A percentile compares a stretch with the other conserved stretches of the same genome.
These are phyloP conservation scores for Umbelopsis sp. DNA, from an alignment of 371 early-diverging fungal genomes.

Conservation along the genomic window DNA sequence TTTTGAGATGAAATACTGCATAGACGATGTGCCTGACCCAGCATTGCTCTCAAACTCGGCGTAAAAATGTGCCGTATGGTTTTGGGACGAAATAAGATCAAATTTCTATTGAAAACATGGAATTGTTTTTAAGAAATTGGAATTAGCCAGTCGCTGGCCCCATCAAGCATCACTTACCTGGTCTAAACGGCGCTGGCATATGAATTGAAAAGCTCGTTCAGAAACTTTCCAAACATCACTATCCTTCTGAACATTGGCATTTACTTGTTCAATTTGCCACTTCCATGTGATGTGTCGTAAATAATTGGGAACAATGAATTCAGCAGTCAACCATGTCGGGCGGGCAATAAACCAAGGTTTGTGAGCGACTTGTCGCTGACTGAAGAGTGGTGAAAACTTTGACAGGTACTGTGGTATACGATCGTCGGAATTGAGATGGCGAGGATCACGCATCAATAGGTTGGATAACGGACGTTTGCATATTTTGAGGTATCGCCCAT, in stretches of 20 bases:
- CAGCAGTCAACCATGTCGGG: slow-evolving; percentile 35
- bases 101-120: slow-evolving; percentile 40
- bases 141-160: background rate
- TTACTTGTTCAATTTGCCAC: slow-evolving; percentile 62
- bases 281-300: slow-evolving; percentile 62
- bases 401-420: slow-evolving; percentile 10
- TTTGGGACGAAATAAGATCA: slow-evolving; percentile 53
- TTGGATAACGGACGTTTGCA: slow-evolving; percentile 43
- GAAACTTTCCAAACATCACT: slow-evolving; percentile 48
- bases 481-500: background rate
- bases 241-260: slow-evolving; percentile 39
- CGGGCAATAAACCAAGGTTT: slow-evolving; percentile 31
- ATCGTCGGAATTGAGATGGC: slow-evolving; percentile 27
- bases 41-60: slow-evolving; percentile 46
- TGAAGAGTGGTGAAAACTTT: slow-evolving; percentile 10
- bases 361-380: slow-evolving; percentile 6
- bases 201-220: slow-evolving; percentile 65
- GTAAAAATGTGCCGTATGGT: slow-evolving; percentile 63
- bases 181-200: slow-evolving; percentile 62
- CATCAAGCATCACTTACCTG: slow-evolving; percentile 39
- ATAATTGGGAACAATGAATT: slow-evolving; percentile 59
- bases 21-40: slow-evolving; percentile 35
- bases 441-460: slow-evolving; percentile 51
- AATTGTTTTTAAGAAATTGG: background rate
- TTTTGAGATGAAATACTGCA: slow-evolving; percentile 69